Evolutionary conservation across 768 basidiomycete genomes (phyloP).

Genomic region (Xanthoconium purpureum): DNA sequence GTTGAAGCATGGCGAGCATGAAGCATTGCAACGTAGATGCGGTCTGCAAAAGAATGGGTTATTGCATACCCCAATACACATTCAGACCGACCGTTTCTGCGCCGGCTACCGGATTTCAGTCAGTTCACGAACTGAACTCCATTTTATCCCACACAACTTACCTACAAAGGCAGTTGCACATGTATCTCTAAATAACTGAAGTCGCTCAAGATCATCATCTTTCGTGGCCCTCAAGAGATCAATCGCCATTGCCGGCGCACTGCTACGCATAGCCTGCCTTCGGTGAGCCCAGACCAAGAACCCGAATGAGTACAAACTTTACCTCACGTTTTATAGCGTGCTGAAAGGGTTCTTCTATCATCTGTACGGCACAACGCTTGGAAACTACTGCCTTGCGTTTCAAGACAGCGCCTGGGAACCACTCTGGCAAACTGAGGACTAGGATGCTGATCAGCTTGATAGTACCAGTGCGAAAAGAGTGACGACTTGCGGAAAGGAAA

Average conservation of each 20-base stretch:
- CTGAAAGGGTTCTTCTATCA: conserved; percentile 19
- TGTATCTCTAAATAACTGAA: conserved; percentile 6
- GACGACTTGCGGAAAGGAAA: conserved; percentile 23
- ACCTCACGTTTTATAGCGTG: conserved; percentile 13
- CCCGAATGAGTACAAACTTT: not conserved
- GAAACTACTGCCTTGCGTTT: conserved; percentile 19
- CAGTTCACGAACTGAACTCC: not conserved
- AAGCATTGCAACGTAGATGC: conserved; percentile 20
- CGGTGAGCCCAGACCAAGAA: not conserved
- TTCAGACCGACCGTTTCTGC: conserved; percentile 16
- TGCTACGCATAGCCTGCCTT: conserved; percentile 11
- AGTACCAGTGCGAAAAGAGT: too few relatives aligned
- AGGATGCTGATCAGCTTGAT: not conserved
- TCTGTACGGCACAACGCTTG: conserved; percentile 1
- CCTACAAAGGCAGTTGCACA: conserved; percentile 6
- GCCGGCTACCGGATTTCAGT: conserved; percentile 11
- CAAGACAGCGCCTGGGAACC: conserved; percentile 28
- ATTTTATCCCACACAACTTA: conserved; percentile 2
- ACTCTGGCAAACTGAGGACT: conserved; percentile 25
- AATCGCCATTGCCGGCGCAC: conserved; percentile 10
- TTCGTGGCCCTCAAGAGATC: conserved; percentile 4
- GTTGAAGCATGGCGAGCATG: conserved; percentile 33
- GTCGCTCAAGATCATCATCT: conserved; percentile 7
- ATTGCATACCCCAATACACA: not conserved
- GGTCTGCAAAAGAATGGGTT: conserved; percentile 1